phyloP scores from a whole-genome alignment of 192 early-diverging fungal genomes.

The Geosiphon pyriformis region DNA sequence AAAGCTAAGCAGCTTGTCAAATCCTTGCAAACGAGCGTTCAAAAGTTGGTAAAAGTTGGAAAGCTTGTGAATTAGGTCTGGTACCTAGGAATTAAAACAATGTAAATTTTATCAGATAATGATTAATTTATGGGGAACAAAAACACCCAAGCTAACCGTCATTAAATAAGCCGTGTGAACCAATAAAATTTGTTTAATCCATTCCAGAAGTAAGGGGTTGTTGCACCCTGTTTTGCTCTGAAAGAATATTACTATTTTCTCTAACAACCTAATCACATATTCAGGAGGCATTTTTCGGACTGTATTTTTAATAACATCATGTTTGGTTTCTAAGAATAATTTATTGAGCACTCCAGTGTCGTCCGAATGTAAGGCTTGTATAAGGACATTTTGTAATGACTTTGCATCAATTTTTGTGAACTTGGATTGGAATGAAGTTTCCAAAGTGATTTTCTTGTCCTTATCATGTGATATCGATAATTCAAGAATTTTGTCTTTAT shows the following conservation, averaged over 20 bases:
- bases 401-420: slow-evolving; percentile 39
- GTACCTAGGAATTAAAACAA: slow-evolving; percentile 24
- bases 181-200: slow-evolving; percentile 47
- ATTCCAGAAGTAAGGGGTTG: slow-evolving; percentile 40
- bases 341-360: slow-evolving; percentile 42
- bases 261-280: slow-evolving; percentile 45
- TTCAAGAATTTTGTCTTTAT: too few relatives aligned
- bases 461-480: too few relatives aligned
- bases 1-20: slow-evolving; percentile 43
- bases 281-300: slow-evolving; percentile 43
- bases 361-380: slow-evolving; percentile 53
- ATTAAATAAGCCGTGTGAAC: slow-evolving; percentile 53
- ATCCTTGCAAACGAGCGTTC: slow-evolving; percentile 39
- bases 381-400: slow-evolving; percentile 45
- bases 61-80: slow-evolving; percentile 44
- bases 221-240: slow-evolving; percentile 45
- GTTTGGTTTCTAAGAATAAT: slow-evolving; percentile 41
- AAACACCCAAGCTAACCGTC: slow-evolving; percentile 41
- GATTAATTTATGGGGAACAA: too few relatives aligned
- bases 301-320: slow-evolving; percentile 44
- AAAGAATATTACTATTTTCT: slow-evolving; percentile 44
- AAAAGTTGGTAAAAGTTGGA: slow-evolving; percentile 48
- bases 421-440: slow-evolving; percentile 24
- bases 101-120: not conserved
- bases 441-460: too few relatives aligned